Evolutionary conservation across 805 yeast species (phyloP), one percentile per base, ranked within the genome.

Genomic region (Blastobotrys mokoenaii): DNA sequence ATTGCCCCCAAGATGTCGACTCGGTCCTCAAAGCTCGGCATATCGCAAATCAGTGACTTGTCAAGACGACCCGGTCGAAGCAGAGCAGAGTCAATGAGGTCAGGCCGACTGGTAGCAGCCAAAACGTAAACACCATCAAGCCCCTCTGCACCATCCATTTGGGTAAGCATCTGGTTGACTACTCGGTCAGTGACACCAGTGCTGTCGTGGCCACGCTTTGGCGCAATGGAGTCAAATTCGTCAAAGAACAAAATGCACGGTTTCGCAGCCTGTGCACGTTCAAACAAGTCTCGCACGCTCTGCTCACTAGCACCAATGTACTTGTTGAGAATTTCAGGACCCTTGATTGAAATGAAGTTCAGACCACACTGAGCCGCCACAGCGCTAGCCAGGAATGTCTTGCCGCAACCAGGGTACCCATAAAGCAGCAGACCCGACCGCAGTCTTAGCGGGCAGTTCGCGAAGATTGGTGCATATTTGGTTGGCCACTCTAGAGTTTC

Each of bases 121-220:
- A 93, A 70, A 0, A 93, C 96, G 60, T 93, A 90, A 2, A 93
- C 97, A 2, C 97, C 97, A 56, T 89, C 97, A 25, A 89, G 69
- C 0, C 97, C 97, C 63, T 93, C 97, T 0, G 97, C 97, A 67
- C 98, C 98, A 64, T 93, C 98, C 96, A 93, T 89, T 61, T 93
- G 97, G 0, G 98, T 93, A 56, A 93, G 74, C 78, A 93, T 77
- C 61, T 93, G 98, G 65, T 93, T 93, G 20, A 93, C 98, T 35
- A 93, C 96, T 55, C 98, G 74, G 62, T 93, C 98, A 2, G 97
- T 93, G 3, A 93, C 97, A 46, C 97, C 97, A 0, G 97, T 89
- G 1, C 95, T 85, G 61, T 90, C 98, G 58, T 89, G 97, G 2
- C 97, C 97, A 37, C 97, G 81, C 61, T 89, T 89, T 0, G 97